These are phyloP conservation scores for Candida lessepsii DNA, from an alignment of 805 yeast species.

Conservation along the genomic window DNA sequence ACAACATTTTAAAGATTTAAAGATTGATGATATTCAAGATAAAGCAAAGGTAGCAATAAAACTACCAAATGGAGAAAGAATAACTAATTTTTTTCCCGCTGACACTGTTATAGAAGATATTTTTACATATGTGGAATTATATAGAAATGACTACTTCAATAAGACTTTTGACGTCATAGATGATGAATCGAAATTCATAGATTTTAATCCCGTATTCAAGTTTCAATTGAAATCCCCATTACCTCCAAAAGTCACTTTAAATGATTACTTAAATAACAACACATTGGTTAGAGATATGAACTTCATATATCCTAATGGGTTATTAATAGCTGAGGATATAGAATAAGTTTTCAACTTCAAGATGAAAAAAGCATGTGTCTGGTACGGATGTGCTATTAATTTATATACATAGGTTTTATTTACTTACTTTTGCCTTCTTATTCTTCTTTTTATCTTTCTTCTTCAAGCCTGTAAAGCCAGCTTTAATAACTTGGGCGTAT, in stretches of 20 bases:
- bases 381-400: conserved; percentile 1
- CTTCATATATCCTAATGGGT: conserved; percentile 41
- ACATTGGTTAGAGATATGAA: conserved; percentile 61
- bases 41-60: conserved; percentile 69
- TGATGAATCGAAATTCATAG: conserved; percentile 19
- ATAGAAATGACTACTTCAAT: conserved; percentile 41
- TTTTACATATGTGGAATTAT: conserved; percentile 34
- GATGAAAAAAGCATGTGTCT: background rate
- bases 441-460: conserved; percentile 80
- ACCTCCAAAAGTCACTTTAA: conserved; percentile 36
- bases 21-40: conserved; percentile 15
- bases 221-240: conserved; percentile 36
- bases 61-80: conserved; percentile 59
- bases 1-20: conserved; percentile 21
- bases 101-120: conserved; percentile 28
- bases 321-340: conserved; percentile 58
- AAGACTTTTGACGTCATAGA: conserved; percentile 22
- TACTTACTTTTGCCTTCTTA: conserved; percentile 48
- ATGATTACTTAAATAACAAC: conserved; percentile 28
- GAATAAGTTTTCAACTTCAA: background rate
- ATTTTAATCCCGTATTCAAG: conserved; percentile 24
- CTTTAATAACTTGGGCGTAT: conserved; percentile 66
- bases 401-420: conserved; percentile 3
- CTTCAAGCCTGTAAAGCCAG: conserved; percentile 71
- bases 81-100: conserved; percentile 35